A percentile compares a stretch with the other conserved stretches of the same genome.
phyloP scores from a whole-genome alignment of 148 eudicot species.

The Limonium bicolor region DNA sequence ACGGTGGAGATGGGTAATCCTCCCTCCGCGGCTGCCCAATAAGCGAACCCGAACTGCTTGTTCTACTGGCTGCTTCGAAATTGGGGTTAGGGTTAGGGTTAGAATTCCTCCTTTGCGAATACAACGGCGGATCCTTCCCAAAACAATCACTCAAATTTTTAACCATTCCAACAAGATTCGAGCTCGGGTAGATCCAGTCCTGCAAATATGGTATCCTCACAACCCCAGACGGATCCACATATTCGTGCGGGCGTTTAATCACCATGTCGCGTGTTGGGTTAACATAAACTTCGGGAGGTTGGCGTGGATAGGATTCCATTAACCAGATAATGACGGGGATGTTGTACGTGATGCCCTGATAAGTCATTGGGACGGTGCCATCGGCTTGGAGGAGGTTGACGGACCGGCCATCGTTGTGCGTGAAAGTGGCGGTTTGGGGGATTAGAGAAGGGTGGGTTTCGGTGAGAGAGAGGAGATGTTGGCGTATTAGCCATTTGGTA shows the following conservation, averaged over 20 bases:
- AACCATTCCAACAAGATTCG: constrained; percentile 57
- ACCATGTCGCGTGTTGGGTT: constrained; percentile 90
- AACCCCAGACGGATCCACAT: constrained; percentile 61
- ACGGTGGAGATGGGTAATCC: constrained; percentile 38
- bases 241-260: constrained; percentile 55
- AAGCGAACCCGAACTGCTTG: not conserved
- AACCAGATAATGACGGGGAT: constrained; percentile 81
- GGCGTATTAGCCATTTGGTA: constrained; percentile 82
- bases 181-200: constrained; percentile 72
- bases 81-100: constrained; percentile 14
- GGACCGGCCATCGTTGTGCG: constrained; percentile 91
- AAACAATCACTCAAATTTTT: constrained; percentile 37
- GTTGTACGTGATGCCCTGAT: constrained; percentile 51
- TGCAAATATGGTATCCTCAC: constrained; percentile 54
- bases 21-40: constrained; percentile 22
- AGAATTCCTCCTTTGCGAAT: constrained; percentile 38
- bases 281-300: constrained; percentile 60
- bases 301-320: constrained; percentile 68
- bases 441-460: constrained; percentile 52
- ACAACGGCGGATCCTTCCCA: constrained; percentile 64
- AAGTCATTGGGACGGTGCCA: constrained; percentile 75
- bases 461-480: constrained; percentile 50
- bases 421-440: constrained; percentile 62
- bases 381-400: constrained; percentile 71
- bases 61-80: too few species aligned